Evolutionary conservation across 352 stramenopile species (phyloP).

Genomic region (Pilasporangium apinafurcum): DNA sequence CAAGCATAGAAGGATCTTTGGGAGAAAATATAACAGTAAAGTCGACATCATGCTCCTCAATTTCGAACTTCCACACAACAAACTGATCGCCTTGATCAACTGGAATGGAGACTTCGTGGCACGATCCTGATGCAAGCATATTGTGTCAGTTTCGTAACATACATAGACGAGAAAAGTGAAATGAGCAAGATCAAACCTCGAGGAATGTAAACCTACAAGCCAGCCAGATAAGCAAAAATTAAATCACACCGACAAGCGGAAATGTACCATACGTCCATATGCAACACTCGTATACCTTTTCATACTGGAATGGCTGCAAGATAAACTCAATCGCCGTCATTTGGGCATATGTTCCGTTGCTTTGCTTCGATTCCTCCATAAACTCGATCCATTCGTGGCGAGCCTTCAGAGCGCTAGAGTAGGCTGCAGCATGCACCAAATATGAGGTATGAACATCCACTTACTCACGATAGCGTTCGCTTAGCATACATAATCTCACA

Average conservation of each 20-base stretch:
- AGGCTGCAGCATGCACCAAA: constrained; percentile 1
- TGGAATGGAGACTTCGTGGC: constrained; percentile 50
- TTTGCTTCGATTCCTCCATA: constrained; percentile 36
- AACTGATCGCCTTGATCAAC: constrained; percentile 38
- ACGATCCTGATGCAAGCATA: constrained; percentile 25
- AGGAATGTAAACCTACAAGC: constrained; percentile 6
- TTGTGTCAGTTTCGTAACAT: too few relatives aligned
- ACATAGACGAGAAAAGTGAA: constrained; percentile 7
- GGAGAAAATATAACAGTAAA: constrained; percentile 56
- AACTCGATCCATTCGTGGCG: constrained; percentile 48
- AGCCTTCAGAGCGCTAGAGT: constrained; percentile 15
- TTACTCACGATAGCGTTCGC: too few relatives aligned
- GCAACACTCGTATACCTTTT: constrained; percentile 30
- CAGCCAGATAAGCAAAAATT: neutral
- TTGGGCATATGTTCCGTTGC: constrained; percentile 38
- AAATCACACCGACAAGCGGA: neutral
- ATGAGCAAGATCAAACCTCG: constrained; percentile 1
- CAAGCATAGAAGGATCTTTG: constrained; percentile 4
- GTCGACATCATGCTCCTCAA: constrained; percentile 78
- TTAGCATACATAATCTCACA: neutral
- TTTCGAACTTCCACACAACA: constrained; percentile 80
- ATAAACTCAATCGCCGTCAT: constrained; percentile 86
- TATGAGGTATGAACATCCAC: neutral
- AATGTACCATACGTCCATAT: neutral
- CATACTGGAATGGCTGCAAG: constrained; percentile 67